Evolutionary conservation across 2,329 filamentous ascomycete species (phyloP).

Genomic region (Colletotrichum theobromicola): DNA sequence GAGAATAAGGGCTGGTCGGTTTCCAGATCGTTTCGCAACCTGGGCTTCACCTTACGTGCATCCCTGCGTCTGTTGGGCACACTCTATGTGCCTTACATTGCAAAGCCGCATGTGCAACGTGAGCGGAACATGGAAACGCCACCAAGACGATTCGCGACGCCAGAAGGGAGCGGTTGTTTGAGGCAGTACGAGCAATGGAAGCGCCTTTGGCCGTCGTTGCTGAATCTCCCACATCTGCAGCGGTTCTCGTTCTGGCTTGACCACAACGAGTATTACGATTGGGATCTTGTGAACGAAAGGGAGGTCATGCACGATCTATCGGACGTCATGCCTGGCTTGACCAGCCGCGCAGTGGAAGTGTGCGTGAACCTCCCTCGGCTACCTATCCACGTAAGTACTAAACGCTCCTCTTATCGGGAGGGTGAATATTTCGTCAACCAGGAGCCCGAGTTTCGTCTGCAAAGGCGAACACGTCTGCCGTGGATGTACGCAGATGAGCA

Average conservation of each 20-base stretch:
- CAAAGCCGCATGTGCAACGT: not conserved
- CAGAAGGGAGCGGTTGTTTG: not conserved
- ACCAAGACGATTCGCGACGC: not conserved
- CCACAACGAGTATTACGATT: rapidly evolving
- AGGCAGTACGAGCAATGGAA: not conserved
- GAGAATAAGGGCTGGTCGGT: not conserved
- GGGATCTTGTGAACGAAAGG: not conserved
- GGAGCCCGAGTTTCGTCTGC: not conserved
- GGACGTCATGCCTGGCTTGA: not conserved
- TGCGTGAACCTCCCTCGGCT: not conserved
- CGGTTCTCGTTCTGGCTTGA: not conserved
- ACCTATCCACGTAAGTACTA: not conserved
- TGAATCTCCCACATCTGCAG: not conserved
- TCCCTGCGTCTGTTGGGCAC: not conserved
- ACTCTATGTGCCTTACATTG: not conserved
- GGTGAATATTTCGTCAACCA: not conserved
- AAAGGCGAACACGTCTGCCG: not conserved
- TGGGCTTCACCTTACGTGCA: not conserved
- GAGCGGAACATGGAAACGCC: not conserved
- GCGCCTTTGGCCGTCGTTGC: not conserved
- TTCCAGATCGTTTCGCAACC: not conserved
- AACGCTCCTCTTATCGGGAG: too few relatives aligned
- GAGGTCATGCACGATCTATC: not conserved
- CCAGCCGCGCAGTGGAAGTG: not conserved
- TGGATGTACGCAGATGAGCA: not conserved